Base-by-base conservation (phyloP, 2,329 filamentous ascomycete species). In the Triangularia verruculosa region DNA sequence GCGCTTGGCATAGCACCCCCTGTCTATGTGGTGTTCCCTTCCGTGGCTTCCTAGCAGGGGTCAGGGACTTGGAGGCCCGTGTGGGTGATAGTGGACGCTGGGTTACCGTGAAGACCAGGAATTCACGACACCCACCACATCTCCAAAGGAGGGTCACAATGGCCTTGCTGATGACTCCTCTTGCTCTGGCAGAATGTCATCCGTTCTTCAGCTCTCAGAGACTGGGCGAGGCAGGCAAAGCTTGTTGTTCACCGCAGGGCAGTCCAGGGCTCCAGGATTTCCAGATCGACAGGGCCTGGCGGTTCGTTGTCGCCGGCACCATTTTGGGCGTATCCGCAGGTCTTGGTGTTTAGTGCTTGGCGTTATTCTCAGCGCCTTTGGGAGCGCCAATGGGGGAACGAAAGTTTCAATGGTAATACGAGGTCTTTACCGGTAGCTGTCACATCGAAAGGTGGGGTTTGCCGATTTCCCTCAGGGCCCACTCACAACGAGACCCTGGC, bases 61-160 rank as follows among this genome's bases (percentile, higher is more conserved):
- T 59, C 47, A 60, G 56, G 61, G 66, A 47, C 20, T 5, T n/a
- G 28, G 27, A 32, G 25, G 51, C 43, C 62, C 63, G 66, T 67
- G 64, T 68, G 61, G 62, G 66, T 67, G 63, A 64, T 61, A 63
- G 59, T 25, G 39, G 28, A 51, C 58, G 66, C 66, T 57, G 61
- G 57, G 58, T 66, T 66, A 51, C 64, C 64, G n/a, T n/a, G 9
- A 28, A 28, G 9, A 28, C 27, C 27, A 28, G 27, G 27, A 28
- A 28, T 28, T 28, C 27, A 5, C 9, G 27, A 28, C 27, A 28
- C 27, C 27, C 27, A 28, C 27, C 4, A 5, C 27, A 4, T 28
- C 27, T 39, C 34, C 4, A 4, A 12, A 32, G 30, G 30, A 32
- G 30, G 30, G 39, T 47, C 39, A 20, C 39, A n/a, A 20, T 17